Base-by-base conservation (phyloP, 352 stramenopile species). In the Aphanomyces invadans region DNA sequence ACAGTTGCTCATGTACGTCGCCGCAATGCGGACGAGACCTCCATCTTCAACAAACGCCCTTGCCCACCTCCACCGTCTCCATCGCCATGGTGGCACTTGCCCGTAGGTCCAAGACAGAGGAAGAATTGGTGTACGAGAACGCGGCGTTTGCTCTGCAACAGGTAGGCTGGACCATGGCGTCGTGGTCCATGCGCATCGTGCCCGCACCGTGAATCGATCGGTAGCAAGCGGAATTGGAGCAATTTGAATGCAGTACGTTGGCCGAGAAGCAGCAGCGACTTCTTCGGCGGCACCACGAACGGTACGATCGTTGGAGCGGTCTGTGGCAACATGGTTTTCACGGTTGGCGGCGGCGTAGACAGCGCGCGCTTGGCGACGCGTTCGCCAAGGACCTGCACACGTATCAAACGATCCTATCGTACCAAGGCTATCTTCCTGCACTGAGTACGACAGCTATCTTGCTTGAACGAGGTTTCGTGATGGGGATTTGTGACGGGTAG, bases 351-450 rank as follows among this genome's bases (percentile, higher is more conserved):
- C 29, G 12, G 1, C 12, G 21, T 57, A 67, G 60, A 29, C 76
- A 83, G 1, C 70, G 86, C 51, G 74, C 76, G 29, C 67, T 92
- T 17, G 78, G 76, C 10, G 75, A 76, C 19, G 82, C 81, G 15
- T 92, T 94, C 66, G 69, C 76, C 56, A 85, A 89, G 55, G 86
- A 94, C 51, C 71, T 94, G 48, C 75, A 77, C 70, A 89, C 81
- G 33, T 94, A 94, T 67, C 83, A 90, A 70, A 87, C 82, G 59
- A 68, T 92, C 12, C 72, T 87, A 49, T 74, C 72, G 32, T 78
- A 86, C 65, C 79, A 90, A 39, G 76, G 77, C 51, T 69, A 73
- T 5, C 23, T 28, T 17, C 60, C 60, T 23, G 19, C 17, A n/a
- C 42, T 10, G 4, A n/a, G 60, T 67, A 66, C 59, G 28, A 2